phyloP scores from a whole-genome alignment of 305 asterid genomes.

The Lippia alba region DNA sequence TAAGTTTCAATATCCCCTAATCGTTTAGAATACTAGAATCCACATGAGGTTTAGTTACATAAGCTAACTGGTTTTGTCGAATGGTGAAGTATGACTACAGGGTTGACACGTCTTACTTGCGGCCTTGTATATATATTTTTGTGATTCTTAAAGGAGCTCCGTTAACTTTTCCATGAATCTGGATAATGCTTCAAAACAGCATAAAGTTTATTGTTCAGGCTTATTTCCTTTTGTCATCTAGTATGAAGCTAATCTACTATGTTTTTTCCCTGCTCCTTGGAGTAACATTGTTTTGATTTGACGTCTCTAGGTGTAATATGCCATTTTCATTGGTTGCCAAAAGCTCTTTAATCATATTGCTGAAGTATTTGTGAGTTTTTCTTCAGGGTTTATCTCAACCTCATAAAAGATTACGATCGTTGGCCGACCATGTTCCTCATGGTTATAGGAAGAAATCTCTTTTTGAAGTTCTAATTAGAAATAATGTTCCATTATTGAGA shows the following conservation, averaged over 20 bases:
- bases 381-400: slow-evolving; percentile 90
- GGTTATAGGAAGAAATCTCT: slow-evolving; percentile 84
- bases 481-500: slow-evolving; percentile 88
- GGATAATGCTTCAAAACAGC: background rate
- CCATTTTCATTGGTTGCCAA: background rate
- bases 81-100: no score
- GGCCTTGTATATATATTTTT: no score
- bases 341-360: slow-evolving; percentile 17
- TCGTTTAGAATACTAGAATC: no score
- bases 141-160: background rate
- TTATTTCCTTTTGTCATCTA: slow-evolving; percentile 6
- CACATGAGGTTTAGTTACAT: no score
- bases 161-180: background rate
- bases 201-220: background rate
- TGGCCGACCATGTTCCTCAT: slow-evolving; percentile 98
- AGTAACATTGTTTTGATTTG: slow-evolving; percentile 23
- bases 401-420: slow-evolving; percentile 82
- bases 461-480: slow-evolving; percentile 86
- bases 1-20: no score
- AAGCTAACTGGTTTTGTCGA: no score
- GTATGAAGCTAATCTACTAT: slow-evolving; percentile 3
- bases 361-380: slow-evolving; percentile 33
- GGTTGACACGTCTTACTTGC: no score
- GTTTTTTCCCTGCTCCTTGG: slow-evolving; percentile 23
- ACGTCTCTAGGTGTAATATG: slow-evolving; percentile 11